Percentiles rank a stretch among this genome's conserved stretches.
Conservation (phyloP, 176 grass and related monocot genomes). For the Urochloa ruziziensis region DNA sequence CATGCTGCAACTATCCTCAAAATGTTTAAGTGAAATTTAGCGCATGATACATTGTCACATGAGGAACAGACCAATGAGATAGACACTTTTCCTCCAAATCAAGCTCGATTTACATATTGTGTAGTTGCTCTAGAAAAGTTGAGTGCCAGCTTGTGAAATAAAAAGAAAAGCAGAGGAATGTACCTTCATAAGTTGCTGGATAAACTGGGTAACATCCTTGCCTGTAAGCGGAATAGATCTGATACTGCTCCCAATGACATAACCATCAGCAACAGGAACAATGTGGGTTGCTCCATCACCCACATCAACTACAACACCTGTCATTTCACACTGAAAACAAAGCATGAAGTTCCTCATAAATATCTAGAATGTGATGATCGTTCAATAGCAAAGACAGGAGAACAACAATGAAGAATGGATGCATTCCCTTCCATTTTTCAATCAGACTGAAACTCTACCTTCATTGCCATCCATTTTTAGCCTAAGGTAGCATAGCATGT, state of each 20-base stretch:
- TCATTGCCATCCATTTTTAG: background rate
- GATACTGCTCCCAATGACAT: conserved; percentile 97
- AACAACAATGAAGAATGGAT: background rate
- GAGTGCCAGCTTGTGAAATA: background rate
- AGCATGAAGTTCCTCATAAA: conserved; percentile 49
- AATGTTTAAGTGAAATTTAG: background rate
- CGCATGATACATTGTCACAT: background rate
- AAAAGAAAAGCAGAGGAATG: conserved; percentile 15
- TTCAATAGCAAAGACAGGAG: conserved; percentile 15
- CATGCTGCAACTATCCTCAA: background rate
- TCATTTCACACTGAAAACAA: conserved; percentile 99
- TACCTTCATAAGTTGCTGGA: conserved; percentile 98
- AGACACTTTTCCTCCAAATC: background rate
- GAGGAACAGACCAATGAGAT: background rate
- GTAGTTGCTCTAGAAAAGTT: background rate
- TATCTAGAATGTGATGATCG: background rate
- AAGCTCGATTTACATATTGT: background rate
- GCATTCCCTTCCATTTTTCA: background rate
- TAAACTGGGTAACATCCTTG: conserved; percentile 95
- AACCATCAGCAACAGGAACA: conserved; percentile 97
- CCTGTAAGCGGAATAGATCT: conserved; percentile 95
- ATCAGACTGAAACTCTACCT: background rate
- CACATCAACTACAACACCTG: conserved; percentile 97
- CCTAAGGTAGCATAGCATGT: background rate
- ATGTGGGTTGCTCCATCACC: conserved; percentile 96